Evolutionary conservation across 495 filamentous ascomycete genomes (phyloP), one percentile per base, ranked within the genome.

Genomic region (Lepidopterella palustris): DNA sequence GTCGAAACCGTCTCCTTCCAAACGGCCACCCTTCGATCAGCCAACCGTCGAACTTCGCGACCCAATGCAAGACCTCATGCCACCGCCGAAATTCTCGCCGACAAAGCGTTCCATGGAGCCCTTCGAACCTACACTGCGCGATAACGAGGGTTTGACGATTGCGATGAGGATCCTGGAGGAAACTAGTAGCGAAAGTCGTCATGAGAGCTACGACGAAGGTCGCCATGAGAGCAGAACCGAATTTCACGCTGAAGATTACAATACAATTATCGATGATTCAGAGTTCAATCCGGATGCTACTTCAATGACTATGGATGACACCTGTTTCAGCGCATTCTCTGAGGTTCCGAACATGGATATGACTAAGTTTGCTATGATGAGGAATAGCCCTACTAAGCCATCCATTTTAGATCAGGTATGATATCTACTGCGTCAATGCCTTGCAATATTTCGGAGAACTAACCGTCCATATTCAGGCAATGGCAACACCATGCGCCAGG

Each of bases 251-350:
- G 32, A 57, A 45, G 68, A 73, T 20, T 47, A 68, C 45, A 21
- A 62, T 13, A 47, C 47, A 23, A 59, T 35, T 18, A 55, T 61
- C 10, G 58, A 67, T 18, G 62, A 66, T 26, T 63, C 59, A 13
- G 66, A 57, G 13, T 63, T 66, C 57, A 63, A 60, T 28, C 53
- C 60, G 1, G 68, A 71, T n/a, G 55, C 65, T 71, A 74, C 50
- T 63, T 73, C 55, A 10, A 40, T 55, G 64, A 69, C 39, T 20
- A 78, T 84, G 59, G 89, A 95, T 65, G 90, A 95, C 63, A 92
- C 88, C 20, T 87, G 85, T 40, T 87, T 93, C 66, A 95, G 88
- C 72, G 81, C 79, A 13, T 96, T 95, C 72, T 96, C 91, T 3
- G 87, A 88, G 0, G 81, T 95, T 42, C 89, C 90, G 3, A 78